Base-by-base conservation (phyloP, 2,329 filamentous ascomycete genomes). In the Tolypocladium paradoxum region DNA sequence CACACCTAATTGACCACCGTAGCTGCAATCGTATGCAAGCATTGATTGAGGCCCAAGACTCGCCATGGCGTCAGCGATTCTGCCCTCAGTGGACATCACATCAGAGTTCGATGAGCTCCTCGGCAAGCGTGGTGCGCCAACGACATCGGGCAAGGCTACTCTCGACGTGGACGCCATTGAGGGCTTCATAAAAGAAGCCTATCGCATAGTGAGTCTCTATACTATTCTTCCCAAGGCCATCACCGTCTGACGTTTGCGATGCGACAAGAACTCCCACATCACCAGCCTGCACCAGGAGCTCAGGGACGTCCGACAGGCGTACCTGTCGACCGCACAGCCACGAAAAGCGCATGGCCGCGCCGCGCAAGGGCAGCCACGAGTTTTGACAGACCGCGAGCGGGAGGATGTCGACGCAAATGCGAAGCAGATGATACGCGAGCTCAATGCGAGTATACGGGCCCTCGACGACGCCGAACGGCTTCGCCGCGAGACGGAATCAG, bases 101-200 rank as follows among this genome's bases (percentile, higher is more conserved):
- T 73, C 82, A 37, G 66, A 77, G 46, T 85, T 92, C 71, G 84
- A 89, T 66, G 75, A 84, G 66, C 76, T 86, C 48, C 77, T 92
- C 27, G 77, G 78, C 62, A 72, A 76, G 60, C 80, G 81, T 56
- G 72, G 80, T 68, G 77, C 78, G 46, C 71, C 73, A 31, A 70
- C 75, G 8, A 75, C 78, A 62, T 47, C 62, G 64, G 57, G 75
- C 75, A 58, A 73, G 67, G 53, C 61, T 75, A 49, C 31, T 14
- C 50, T 60, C 4, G 56, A 60, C 37, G 37, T 54, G 33, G 73
- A 78, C 58, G 77, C 70, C 60, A 79, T 93, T 50, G 88, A 96
- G 67, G 87, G 87, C 62, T 99, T 97, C 66, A 75, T 97, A 35
- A 90, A 92, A 65, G 92, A 97, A 71, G 93, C 93, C 51, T 93